Conservation (phyloP, 495 filamentous ascomycete species). For the Penicillium macrosclerotiorum region DNA sequence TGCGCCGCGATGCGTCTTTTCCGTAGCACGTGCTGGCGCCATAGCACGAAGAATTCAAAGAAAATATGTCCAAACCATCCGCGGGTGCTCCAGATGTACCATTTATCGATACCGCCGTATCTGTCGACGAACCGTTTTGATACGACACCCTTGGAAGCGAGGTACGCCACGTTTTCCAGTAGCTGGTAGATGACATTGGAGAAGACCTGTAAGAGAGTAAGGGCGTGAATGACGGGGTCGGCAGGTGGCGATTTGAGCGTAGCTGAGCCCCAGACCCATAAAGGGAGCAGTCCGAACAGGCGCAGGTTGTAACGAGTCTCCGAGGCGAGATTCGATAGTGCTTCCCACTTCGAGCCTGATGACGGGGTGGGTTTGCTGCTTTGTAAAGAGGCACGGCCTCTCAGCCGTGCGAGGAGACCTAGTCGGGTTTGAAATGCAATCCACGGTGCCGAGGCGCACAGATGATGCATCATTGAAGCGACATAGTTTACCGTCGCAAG, state of each 20-base stretch:
- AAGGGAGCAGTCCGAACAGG: constrained; percentile 73
- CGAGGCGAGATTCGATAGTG: constrained; percentile 54
- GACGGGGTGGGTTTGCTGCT: constrained; percentile 20
- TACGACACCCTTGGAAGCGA: constrained; percentile 59
- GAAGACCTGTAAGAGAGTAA: constrained; percentile 67
- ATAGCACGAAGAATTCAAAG: constrained; percentile 68
- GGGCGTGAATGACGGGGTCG: constrained; percentile 40
- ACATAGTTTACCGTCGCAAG: constrained; percentile 40
- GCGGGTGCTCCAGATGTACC: constrained; percentile 71
- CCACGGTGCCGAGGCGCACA: constrained; percentile 39
- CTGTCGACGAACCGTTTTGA: constrained; percentile 52
- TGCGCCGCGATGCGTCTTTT: constrained; percentile 24
- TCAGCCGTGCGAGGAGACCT: constrained; percentile 37
- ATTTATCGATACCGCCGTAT: constrained; percentile 51
- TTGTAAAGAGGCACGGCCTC: constrained; percentile 12
- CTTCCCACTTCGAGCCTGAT: constrained; percentile 47
- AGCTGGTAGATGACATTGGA: constrained; percentile 68
- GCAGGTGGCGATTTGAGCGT: constrained; percentile 50
- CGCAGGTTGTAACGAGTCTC: constrained; percentile 75
- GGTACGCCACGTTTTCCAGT: constrained; percentile 81
- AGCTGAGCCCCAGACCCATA: constrained; percentile 69
- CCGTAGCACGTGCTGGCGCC: constrained; percentile 44
- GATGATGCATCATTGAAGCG: constrained; percentile 39
- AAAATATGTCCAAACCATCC: constrained; percentile 79
- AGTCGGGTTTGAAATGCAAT: constrained; percentile 36